Conservation (phyloP, 1,139 yeast genomes). For the Lodderomyces theae region DNA sequence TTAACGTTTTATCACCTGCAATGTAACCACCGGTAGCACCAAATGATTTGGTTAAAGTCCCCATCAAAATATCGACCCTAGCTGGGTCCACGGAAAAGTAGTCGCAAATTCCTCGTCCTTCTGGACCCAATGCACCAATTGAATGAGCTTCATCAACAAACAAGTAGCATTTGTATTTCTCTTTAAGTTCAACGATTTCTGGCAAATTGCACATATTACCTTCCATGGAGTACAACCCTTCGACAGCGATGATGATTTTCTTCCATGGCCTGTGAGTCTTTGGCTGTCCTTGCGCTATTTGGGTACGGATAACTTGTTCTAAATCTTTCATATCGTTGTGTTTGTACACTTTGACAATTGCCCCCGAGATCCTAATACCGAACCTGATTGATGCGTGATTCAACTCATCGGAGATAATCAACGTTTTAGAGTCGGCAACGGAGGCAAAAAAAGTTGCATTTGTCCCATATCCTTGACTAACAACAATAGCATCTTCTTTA, state of each 20-base stretch:
- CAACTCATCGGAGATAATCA: conserved; percentile 89
- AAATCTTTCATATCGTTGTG: conserved; percentile 86
- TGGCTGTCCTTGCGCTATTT: conserved; percentile 95
- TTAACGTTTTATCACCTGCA: conserved; percentile 66
- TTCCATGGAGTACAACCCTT: conserved; percentile 97
- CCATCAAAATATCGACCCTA: conserved; percentile 87
- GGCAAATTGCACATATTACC: conserved; percentile 93
- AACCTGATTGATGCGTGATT: conserved; percentile 95
- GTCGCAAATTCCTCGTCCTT: conserved; percentile 93
- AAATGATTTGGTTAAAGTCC: conserved; percentile 94
- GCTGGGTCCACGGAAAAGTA: conserved; percentile 77
- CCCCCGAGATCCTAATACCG: conserved; percentile 91
- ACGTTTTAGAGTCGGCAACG: conserved; percentile 79
- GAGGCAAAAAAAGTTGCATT: conserved; percentile 89
- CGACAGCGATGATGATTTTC: conserved; percentile 88
- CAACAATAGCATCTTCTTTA: conserved; percentile 81
- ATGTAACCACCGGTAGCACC: conserved; percentile 99
- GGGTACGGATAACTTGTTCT: conserved; percentile 78
- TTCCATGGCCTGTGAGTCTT: conserved; percentile 97
- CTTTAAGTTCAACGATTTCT: conserved; percentile 65
- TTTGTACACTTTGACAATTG: conserved; percentile 86
- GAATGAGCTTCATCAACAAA: conserved; percentile 98
- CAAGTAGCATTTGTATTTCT: conserved; percentile 83
- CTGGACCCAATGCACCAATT: conserved; percentile 94
- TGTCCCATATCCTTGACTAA: conserved; percentile 95